Evolutionary conservation across 208 protist species (phyloP).

Genomic region (Leishmania major): DNA sequence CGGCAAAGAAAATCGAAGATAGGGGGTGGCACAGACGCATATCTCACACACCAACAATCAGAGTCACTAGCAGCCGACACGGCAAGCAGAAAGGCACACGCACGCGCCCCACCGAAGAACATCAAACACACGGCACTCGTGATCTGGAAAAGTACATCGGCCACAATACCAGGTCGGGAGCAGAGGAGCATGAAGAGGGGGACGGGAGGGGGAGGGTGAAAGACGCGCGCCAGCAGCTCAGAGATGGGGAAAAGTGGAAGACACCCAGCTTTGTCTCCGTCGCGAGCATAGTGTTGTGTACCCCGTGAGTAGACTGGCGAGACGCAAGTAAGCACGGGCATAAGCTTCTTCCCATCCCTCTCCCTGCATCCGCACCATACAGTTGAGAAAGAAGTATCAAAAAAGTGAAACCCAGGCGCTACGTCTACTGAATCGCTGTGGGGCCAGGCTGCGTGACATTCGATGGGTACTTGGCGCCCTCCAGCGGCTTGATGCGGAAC

Average conservation of each 20-base stretch:
- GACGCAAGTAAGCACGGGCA: not conserved
- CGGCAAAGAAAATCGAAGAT: not conserved
- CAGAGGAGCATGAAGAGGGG: not conserved
- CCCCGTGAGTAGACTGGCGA: not conserved
- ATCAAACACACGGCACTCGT: not conserved
- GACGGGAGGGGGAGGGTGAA: too few relatives aligned
- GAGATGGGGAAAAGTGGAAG: not conserved
- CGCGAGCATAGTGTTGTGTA: not conserved
- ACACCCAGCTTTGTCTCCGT: too few relatives aligned
- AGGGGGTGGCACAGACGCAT: not conserved
- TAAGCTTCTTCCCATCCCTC: not conserved
- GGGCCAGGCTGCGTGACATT: constrained; percentile 88
- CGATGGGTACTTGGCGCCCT: constrained; percentile 87
- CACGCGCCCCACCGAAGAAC: not conserved
- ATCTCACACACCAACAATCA: not conserved
- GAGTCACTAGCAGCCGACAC: not conserved
- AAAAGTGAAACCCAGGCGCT: not conserved
- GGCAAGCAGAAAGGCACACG: not conserved
- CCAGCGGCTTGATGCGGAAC: constrained; percentile 85
- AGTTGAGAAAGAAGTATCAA: not conserved
- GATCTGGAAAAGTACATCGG: not conserved
- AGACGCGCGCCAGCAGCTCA: not conserved
- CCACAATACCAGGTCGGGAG: not conserved
- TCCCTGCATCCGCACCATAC: not conserved
- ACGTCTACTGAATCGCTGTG: constrained; percentile 69